Percentiles rank a stretch among this genome's conserved stretches.
phyloP scores from a whole-genome alignment of 2,329 filamentous ascomycete species.

The Alternaria triticimaculans region DNA sequence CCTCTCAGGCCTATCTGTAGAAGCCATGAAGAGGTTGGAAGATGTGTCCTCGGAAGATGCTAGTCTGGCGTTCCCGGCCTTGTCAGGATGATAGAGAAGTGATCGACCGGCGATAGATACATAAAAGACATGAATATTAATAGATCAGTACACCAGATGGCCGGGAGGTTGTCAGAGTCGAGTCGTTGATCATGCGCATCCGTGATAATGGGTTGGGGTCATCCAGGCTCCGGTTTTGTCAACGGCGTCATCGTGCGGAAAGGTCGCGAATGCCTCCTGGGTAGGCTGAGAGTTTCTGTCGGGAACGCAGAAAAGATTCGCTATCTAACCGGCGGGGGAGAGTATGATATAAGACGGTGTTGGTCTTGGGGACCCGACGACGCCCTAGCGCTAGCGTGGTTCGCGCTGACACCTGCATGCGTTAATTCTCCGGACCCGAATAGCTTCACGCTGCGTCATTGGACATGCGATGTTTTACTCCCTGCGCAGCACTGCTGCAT shows the following conservation, averaged over 20 bases:
- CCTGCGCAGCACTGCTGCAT: not conserved
- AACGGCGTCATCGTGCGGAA: not conserved
- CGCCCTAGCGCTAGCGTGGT: constrained; percentile 10
- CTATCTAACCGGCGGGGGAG: not conserved
- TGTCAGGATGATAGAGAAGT: not conserved
- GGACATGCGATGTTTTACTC: not conserved
- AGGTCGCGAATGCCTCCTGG: not conserved
- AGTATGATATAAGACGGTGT: constrained; percentile 10
- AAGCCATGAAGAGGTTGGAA: not conserved
- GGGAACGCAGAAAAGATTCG: not conserved
- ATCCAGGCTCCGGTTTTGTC: not conserved
- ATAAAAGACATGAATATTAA: not conserved
- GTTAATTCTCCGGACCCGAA: constrained; percentile 5
- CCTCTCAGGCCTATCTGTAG: not conserved
- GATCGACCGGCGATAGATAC: not conserved
- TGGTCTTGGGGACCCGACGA: constrained; percentile 13
- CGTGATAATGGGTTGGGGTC: not conserved
- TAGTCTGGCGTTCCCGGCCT: not conserved
- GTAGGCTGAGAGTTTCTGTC: not conserved
- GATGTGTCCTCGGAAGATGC: not conserved
- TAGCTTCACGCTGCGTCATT: not conserved
- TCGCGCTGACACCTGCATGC: constrained; percentile 14
- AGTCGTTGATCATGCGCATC: not conserved
- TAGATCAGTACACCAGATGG: not conserved
- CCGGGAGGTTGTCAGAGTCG: not conserved